Evolutionary conservation across 2,329 filamentous ascomycete genomes (phyloP).

Genomic region (Tolypocladium endophyticum): DNA sequence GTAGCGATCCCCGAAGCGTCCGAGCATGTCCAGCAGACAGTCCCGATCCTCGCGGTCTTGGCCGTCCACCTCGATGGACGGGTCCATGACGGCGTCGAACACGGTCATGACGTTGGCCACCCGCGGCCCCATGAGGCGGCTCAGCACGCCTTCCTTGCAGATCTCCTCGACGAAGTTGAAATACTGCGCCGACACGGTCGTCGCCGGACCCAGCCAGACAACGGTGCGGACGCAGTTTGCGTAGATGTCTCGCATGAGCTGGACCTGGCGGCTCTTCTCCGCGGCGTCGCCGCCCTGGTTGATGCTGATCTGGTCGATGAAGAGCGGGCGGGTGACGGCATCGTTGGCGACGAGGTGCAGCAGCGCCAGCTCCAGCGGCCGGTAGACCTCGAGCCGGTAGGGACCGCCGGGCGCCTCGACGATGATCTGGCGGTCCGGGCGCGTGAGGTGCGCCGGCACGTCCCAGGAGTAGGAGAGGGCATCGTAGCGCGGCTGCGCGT

Average conservation of each 20-base stretch:
- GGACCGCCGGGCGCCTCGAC: conserved; percentile 9
- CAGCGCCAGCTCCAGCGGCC: conserved; percentile 18
- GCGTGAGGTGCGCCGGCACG: background rate
- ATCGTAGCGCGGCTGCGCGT: conserved; percentile 10
- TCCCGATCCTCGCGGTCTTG: conserved; percentile 13
- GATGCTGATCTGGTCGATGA: conserved; percentile 22
- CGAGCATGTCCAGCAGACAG: conserved; percentile 14
- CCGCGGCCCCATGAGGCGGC: conserved; percentile 13
- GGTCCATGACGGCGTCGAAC: conserved; percentile 19
- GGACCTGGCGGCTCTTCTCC: conserved; percentile 17
- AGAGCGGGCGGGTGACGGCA: conserved; percentile 9
- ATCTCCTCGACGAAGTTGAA: conserved; percentile 10
- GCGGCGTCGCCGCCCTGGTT: conserved; percentile 12
- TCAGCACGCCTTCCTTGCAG: conserved; percentile 9
- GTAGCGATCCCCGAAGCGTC: conserved; percentile 9
- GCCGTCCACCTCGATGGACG: conserved; percentile 7
- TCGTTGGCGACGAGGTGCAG: conserved; percentile 7
- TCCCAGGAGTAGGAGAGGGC: conserved; percentile 21
- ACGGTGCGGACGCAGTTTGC: conserved; percentile 9
- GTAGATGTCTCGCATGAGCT: conserved; percentile 20
- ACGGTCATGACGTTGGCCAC: conserved; percentile 11
- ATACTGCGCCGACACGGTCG: conserved; percentile 10
- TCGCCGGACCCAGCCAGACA: conserved; percentile 17
- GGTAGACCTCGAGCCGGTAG: conserved; percentile 12
- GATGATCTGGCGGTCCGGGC: conserved; percentile 13